Base-by-base conservation (phyloP, 345 rosid species). In the Rhizophora mangle region DNA sequence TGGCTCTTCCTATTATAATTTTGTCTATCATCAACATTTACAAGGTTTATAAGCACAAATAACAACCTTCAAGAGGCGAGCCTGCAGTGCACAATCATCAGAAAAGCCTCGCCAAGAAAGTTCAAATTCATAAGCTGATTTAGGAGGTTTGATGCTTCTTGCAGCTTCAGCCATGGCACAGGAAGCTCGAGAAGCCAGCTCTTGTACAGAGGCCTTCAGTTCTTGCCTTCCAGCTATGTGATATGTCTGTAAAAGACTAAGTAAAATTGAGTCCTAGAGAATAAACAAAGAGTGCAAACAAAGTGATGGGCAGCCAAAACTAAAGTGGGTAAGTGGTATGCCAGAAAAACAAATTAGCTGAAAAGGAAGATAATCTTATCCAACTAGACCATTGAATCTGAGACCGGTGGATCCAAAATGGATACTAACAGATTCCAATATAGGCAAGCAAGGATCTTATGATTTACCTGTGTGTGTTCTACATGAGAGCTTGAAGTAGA, bases 121-220 rank as follows among this genome's bases (percentile, higher is more conserved):
- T 76, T 91, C 97, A 77, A 91, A 91, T 62, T 92, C 90, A 72
- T 88, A 89, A 63, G 97, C 96, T 62, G 99, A 84, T 49, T 77
- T 85, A 10, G 96, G 99, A 56, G 96, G 78, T 51, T 51, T 77
- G 54, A 89, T 83, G 72, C 83, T 83, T 75, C 84, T 86, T 20
- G 96, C 93, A 70, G 89, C 89, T 73, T 91, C 96, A 49, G 82
- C 76, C 85, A 78, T 62, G 64, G 96, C 93, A 72, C 81, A 85
- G 69, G 88, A 85, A 36, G 97, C 99, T 61, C 77, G 89, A 73
- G 87, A 74, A 60, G 99, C 99, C 75, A 91, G 93, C 74, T 89
- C 97, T 72, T 86, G 87, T 22, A 95, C 88, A 7, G 90, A 87
- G 68, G 84, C 67, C 68, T 84, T 82, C 67, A 88, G 79, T 54